These are phyloP conservation scores for Pistacia integerrima DNA, from an alignment of 345 rosid genomes.

Conservation along the genomic window DNA sequence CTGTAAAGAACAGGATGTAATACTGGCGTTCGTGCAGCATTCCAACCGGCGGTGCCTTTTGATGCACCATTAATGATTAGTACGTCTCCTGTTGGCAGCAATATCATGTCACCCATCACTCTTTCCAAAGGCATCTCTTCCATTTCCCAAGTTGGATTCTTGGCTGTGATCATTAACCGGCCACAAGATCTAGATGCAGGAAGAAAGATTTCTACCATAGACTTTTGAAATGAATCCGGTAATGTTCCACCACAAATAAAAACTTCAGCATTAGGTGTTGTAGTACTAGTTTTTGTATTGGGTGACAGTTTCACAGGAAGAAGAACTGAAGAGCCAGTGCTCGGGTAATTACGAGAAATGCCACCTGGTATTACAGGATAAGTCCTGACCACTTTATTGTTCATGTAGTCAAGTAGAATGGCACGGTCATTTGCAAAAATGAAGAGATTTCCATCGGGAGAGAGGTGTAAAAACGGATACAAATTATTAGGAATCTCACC, in stretches of 20 bases:
- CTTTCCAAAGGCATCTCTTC: slow-evolving; percentile 52
- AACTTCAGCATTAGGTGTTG: slow-evolving; percentile 30
- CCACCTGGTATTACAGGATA: slow-evolving; percentile 55
- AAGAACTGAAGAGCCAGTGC: slow-evolving; percentile 57
- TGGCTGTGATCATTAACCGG: slow-evolving; percentile 22
- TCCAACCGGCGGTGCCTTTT: slow-evolving; percentile 39
- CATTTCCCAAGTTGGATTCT: slow-evolving; percentile 34
- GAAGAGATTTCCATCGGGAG: slow-evolving; percentile 47
- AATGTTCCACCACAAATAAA: slow-evolving; percentile 45
- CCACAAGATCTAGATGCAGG: slow-evolving; percentile 32
- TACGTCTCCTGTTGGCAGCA: slow-evolving; percentile 51
- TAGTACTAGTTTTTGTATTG: not conserved
- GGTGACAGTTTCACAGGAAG: slow-evolving; percentile 32
- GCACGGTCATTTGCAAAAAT: slow-evolving; percentile 53
- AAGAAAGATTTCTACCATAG: slow-evolving; percentile 15
- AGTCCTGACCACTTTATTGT: slow-evolving; percentile 28
- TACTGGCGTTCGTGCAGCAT: slow-evolving; percentile 20
- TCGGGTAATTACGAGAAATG: slow-evolving; percentile 52
- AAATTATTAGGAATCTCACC: slow-evolving; percentile 35
- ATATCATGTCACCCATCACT: slow-evolving; percentile 54
- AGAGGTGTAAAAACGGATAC: slow-evolving; percentile 57
- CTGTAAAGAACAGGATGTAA: slow-evolving; percentile 26
- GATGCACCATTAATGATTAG: slow-evolving; percentile 46
- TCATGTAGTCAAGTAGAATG: slow-evolving; percentile 40
- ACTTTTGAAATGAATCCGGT: slow-evolving; percentile 24